These are phyloP conservation scores for Blastobotrys terrestris DNA, from an alignment of 805 yeast species.

Conservation along the genomic window DNA sequence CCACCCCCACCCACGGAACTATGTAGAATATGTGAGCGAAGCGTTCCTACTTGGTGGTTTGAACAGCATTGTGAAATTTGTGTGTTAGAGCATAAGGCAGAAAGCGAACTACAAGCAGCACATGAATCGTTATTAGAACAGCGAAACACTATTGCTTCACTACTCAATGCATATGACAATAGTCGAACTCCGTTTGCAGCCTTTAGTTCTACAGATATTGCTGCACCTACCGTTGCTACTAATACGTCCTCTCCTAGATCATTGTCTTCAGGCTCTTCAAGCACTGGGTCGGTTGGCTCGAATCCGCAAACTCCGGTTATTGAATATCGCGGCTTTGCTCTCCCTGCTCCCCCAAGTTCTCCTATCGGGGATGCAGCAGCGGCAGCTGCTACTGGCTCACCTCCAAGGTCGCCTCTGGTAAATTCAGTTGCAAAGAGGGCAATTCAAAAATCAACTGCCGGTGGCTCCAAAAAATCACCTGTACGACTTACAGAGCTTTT, in stretches of 20 bases:
- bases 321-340: slow-evolving; percentile 14
- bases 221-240: slow-evolving; percentile 5
- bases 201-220: background rate
- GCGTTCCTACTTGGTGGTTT: slow-evolving; percentile 94
- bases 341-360: slow-evolving; percentile 9
- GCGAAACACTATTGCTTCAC: slow-evolving; percentile 38
- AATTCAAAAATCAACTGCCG: slow-evolving; percentile 5
- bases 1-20: slow-evolving; percentile 79
- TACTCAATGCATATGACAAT: slow-evolving; percentile 29
- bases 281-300: background rate
- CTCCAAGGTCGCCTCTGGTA: slow-evolving; percentile 4
- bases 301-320: slow-evolving; percentile 8
- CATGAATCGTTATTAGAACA: slow-evolving; percentile 80
- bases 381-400: slow-evolving; percentile 4
- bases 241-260: slow-evolving; percentile 15
- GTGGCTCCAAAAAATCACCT: slow-evolving; percentile 34
- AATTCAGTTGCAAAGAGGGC: background rate
- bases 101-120: slow-evolving; percentile 62
- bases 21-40: slow-evolving; percentile 88
- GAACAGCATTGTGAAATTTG: slow-evolving; percentile 89
- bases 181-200: slow-evolving; percentile 1
- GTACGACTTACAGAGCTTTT: slow-evolving; percentile 42
- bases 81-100: slow-evolving; percentile 74
- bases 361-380: slow-evolving; percentile 10
- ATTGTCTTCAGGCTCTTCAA: slow-evolving; percentile 3